Evolutionary conservation across 164 flowering plant genomes (phyloP), one percentile per base, ranked within the genome.

Genomic region (Aristolochia fimbriata): DNA sequence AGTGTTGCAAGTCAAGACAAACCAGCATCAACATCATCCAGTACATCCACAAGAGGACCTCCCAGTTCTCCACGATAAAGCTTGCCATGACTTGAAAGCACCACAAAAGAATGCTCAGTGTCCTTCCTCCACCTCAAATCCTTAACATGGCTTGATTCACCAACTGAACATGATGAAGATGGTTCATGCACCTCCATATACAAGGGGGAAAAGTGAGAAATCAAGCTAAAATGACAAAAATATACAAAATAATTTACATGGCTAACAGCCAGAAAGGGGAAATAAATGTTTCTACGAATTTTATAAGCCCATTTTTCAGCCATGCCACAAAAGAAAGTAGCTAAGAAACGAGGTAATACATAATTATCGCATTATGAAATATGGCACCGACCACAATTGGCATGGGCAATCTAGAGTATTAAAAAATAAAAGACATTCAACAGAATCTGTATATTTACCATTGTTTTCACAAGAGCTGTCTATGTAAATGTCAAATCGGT

Each of bases 21-120:
- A 94, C 99, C 89, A 69, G 96, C 89, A 80, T 88, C 96, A 68
- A 94, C 96, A 70, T 73, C 57, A 27, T 85, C 88, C 84, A 83
- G 74, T 31, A 85, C 75, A 64, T 70, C 58, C 58, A 66, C 68
- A 45, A 74, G 78, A 62, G 77, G 65, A 13, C 65, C 67, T 58
- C 60, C 75, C 47, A 74, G 55, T 62, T 55, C 68, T 65, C 96
- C 97, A 55, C 57, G 70, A 67, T 83, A 83, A n/a, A 94, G 70
- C 66, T 65, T 70, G 51, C 96, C 90, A 55, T 55, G 33, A 63
- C 62, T 67, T 62, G 91, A 80, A 65, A 91, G 91, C 67, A 81
- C 76, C 33, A 83, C 49, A 69, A 59, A 90, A 15, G 78, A 75
- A 59, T 64, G 73, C 22, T 76, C 78, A 52, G 16, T 24, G 17